These are phyloP conservation scores for Lachnellula willkommii DNA, from an alignment of 2,329 filamentous ascomycete genomes.

Conservation along the genomic window DNA sequence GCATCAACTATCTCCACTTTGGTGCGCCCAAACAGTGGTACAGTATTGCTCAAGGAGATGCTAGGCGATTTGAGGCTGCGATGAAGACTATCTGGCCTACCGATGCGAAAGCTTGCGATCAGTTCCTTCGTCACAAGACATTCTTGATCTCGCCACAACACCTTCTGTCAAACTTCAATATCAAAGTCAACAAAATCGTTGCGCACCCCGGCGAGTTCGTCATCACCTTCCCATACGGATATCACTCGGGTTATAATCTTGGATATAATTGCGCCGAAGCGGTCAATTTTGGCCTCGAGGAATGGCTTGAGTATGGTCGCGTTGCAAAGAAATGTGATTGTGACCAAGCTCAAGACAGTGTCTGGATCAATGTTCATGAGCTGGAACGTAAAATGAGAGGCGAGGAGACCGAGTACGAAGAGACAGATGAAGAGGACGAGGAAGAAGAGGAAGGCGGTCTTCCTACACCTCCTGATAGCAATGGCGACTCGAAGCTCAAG, in stretches of 20 bases:
- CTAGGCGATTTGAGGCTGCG: conserved; percentile 82
- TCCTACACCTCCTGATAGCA: conserved; percentile 68
- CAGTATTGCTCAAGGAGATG: conserved; percentile 94
- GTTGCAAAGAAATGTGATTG: conserved; percentile 97
- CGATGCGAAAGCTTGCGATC: conserved; percentile 90
- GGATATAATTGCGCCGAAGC: conserved; percentile 99
- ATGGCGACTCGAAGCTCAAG: conserved; percentile 64
- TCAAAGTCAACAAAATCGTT: conserved; percentile 92
- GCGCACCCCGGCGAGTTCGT: conserved; percentile 97
- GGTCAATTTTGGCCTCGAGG: conserved; percentile 94
- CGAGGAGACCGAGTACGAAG: conserved; percentile 79
- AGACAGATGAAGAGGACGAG: conserved; percentile 68
- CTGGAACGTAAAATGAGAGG: conserved; percentile 92
- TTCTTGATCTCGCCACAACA: conserved; percentile 92
- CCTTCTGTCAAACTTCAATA: conserved; percentile 81
- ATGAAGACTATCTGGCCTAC: conserved; percentile 96
- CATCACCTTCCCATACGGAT: conserved; percentile 96
- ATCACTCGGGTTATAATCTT: conserved; percentile 95
- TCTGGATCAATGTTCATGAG: conserved; percentile 95
- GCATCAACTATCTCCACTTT: conserved; percentile 99
- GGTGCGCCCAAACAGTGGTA: conserved; percentile 99
- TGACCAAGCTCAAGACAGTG: conserved; percentile 89
- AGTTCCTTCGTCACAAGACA: conserved; percentile 95
- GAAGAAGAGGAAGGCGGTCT: conserved; percentile 64
- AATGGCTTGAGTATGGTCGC: conserved; percentile 91